phyloP scores from a whole-genome alignment of 1,284 basidiomycete genomes.

The Stereum hirsutum region DNA sequence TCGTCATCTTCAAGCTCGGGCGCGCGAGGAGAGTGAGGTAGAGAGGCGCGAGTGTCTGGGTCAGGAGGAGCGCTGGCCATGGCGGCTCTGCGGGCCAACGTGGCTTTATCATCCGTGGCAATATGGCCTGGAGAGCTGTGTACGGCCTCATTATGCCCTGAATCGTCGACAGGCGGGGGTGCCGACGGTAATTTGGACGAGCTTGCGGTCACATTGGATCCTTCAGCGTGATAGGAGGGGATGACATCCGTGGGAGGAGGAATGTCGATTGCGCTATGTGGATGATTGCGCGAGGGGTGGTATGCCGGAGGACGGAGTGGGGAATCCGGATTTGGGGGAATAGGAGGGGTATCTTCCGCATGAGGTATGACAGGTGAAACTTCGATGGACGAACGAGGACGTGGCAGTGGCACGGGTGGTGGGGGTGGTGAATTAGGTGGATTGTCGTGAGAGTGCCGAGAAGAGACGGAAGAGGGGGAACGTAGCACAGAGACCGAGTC shows the following conservation, averaged over 20 bases:
- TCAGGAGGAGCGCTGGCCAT: slow-evolving; percentile 45
- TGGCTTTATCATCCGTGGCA: slow-evolving; percentile 65
- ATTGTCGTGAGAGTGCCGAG: not conserved
- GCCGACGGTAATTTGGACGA: slow-evolving; percentile 4
- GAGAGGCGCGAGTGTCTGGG: not conserved
- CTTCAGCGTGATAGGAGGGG: slow-evolving; percentile 1
- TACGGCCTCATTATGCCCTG: not conserved
- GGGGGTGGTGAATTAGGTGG: not conserved
- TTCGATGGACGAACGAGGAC: not conserved
- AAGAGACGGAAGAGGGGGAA: not conserved
- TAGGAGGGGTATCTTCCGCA: not conserved
- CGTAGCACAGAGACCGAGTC: not conserved
- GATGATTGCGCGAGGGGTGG: not conserved
- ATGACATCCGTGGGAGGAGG: not conserved
- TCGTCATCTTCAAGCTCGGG: slow-evolving; percentile 9
- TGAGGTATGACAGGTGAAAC: not conserved
- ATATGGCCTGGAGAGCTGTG: slow-evolving; percentile 41
- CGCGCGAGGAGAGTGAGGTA: slow-evolving; percentile 3
- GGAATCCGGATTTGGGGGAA: not conserved
- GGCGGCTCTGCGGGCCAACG: slow-evolving; percentile 46
- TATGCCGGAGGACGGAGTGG: slow-evolving; percentile 1
- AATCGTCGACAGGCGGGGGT: not conserved
- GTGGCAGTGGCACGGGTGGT: not conserved
- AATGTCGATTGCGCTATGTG: not conserved
- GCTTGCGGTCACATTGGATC: not conserved